Base-by-base conservation (phyloP, 2,329 filamentous ascomycete species). In the Diaporthe citrichinensis region DNA sequence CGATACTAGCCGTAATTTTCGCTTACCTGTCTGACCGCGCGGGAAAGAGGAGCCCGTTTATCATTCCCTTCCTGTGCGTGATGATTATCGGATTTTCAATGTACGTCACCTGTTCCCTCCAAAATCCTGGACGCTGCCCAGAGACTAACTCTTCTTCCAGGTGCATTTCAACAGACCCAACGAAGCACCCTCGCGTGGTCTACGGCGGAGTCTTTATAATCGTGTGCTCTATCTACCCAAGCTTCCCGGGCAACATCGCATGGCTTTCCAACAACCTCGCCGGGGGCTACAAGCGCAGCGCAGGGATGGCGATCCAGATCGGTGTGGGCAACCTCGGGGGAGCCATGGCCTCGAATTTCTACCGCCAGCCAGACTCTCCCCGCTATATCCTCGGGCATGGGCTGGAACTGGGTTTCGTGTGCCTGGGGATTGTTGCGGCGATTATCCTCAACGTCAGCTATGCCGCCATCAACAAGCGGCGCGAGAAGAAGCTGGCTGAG, bases 261-360 rank as follows among this genome's bases (percentile, higher is more conserved):
- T 97, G 95, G 95, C 86, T 92, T 0, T 90, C 90, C 46, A 97
- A 97, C 82, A 97, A 97, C 76, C 88, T 94, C 15, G 92, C 96
- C 73, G 87, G 88, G 0, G 87, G 85, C 61, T 88, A 88, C 82
- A 97, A 97, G 83, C 87, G 92, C 7, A 88, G 88, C 12, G 89
- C 88, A 0, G 92, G 91, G 2, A 93, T 93, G 88, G 92, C 91
- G 0, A 84, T 93, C 17, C 90, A 92, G 57, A 92, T 93, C 68
- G 90, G 89, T 0, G 78, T 91, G 20, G 92, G 91, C 0, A 93
- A 93, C 73, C 81, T 90, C 3, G 88, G 87, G 15, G 88, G 88
- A 2, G 92, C 92, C 1, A 93, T 94, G 89, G 91, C 92, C 0
- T 92, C 91, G 7, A 94, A 94, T 79, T 94, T 94, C 79, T 95